Evolutionary conservation across 2,329 filamentous ascomycete genomes (phyloP).

Genomic region (Diaporthe capsici): DNA sequence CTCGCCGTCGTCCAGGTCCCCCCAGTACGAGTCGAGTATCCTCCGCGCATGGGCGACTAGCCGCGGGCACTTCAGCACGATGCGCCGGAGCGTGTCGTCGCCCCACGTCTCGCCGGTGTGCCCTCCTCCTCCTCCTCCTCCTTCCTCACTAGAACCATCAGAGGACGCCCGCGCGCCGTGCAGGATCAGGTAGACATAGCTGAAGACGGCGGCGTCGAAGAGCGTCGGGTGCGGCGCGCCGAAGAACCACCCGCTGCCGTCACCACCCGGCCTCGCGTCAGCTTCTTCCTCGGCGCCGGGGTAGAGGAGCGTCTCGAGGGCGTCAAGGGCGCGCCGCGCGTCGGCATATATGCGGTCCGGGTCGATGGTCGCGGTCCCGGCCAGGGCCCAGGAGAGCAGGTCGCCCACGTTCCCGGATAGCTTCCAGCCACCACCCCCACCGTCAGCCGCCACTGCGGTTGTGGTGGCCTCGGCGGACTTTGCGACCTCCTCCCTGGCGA

Average conservation of each 20-base stretch:
- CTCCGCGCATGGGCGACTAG: slow-evolving; percentile 74
- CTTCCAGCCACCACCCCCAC: background rate
- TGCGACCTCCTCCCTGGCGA: slow-evolving; percentile 81
- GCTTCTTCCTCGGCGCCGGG: slow-evolving; percentile 46
- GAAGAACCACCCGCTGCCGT: slow-evolving; percentile 62
- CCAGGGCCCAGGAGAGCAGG: slow-evolving; percentile 36
- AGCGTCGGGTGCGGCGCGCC: slow-evolving; percentile 70
- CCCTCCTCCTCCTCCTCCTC: too few relatives aligned
- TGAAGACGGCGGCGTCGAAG: slow-evolving; percentile 91
- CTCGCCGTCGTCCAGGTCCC: slow-evolving; percentile 20
- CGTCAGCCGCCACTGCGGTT: background rate
- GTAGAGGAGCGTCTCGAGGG: slow-evolving; percentile 59
- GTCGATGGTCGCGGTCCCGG: slow-evolving; percentile 55
- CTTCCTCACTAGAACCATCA: slow-evolving; percentile 67
- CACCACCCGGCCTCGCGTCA: slow-evolving; percentile 15
- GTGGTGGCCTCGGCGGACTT: slow-evolving; percentile 64
- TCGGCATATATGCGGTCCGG: slow-evolving; percentile 57
- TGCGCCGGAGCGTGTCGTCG: slow-evolving; percentile 70
- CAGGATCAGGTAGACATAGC: slow-evolving; percentile 87
- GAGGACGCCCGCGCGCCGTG: slow-evolving; percentile 52
- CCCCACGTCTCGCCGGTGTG: slow-evolving; percentile 40
- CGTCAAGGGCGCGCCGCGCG: slow-evolving; percentile 60
- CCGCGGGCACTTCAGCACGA: slow-evolving; percentile 65
- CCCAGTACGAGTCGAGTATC: slow-evolving; percentile 51
- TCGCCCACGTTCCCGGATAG: slow-evolving; percentile 37